Base-by-base conservation (phyloP, 441 rosid genomes). In the Pelargonium australe region DNA sequence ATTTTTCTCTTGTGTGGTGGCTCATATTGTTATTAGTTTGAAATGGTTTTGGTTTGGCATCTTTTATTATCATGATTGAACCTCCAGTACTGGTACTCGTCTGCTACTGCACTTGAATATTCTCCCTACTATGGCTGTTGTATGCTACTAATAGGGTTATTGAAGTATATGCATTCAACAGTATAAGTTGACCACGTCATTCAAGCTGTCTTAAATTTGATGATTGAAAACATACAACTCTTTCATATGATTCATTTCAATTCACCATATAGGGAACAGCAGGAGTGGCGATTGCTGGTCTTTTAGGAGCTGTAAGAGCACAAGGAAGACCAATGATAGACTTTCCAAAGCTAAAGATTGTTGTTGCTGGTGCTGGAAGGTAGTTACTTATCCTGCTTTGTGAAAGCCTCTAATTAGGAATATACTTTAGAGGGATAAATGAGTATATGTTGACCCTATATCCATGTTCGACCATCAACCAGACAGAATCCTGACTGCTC, bases 331-430 rank as follows among this genome's bases (percentile, higher is more conserved):
- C 99, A 19, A 90, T 95, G 97, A 87, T 95, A 66, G 99, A 95
- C 85, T 95, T 95, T 73, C 99, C 99, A 64, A 95, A 95, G 88
- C 91, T 82, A 85, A 95, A 89, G 85, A 95, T 91, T 20, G 99
- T 95, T 80, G 97, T 95, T 78, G 96, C 99, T 77, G 97, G 99
- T 67, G 99, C 97, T 81, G 99, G 99, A 82, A 95, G 99, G 99
- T 88, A 71, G 76, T 79, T 65, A 68, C 25, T 63, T 73, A 64
- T 62, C 65, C 69, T 69, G 34, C 45, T 43, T 28, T 45, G 63
- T 43, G 66, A 70, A 58, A 17, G 34, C 47, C 64, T 60, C 28
- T 23, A 37, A 72, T 40, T 53, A 10, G 69, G 70, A 57, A 68
- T 71, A 20, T 19, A 58, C 63, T 2, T 11, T 20, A 60, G 37